These are phyloP conservation scores for Pisolithus tinctorius DNA, from an alignment of 768 basidiomycete genomes.

Conservation along the genomic window DNA sequence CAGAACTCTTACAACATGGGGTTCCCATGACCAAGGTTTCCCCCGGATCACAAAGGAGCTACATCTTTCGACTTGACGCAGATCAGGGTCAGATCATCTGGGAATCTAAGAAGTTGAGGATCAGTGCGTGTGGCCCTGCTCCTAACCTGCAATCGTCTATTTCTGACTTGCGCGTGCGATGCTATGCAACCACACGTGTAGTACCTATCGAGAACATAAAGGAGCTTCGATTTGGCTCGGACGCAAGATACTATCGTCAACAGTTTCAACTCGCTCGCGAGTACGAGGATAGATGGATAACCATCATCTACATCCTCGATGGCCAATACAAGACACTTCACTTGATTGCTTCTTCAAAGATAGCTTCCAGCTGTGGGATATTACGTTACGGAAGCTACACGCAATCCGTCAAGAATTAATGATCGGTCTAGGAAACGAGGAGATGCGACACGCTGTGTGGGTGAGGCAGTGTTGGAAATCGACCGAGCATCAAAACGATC, in stretches of 20 bases:
- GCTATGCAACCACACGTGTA: conserved; percentile 22
- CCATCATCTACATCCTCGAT: conserved; percentile 74
- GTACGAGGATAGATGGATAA: conserved; percentile 72
- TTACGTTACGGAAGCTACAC: conserved; percentile 56
- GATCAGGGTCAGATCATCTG: conserved; percentile 79
- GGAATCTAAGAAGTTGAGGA: conserved; percentile 63
- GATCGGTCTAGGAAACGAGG: conserved; percentile 56
- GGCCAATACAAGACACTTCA: conserved; percentile 83
- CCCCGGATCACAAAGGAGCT: conserved; percentile 64
- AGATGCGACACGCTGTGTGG: conserved; percentile 66
- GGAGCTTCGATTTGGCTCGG: conserved; percentile 71
- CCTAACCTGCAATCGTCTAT: neutral
- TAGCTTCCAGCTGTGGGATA: conserved; percentile 57
- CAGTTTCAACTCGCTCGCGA: conserved; percentile 60
- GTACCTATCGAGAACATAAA: conserved; percentile 85
- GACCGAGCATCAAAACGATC: conserved; percentile 55
- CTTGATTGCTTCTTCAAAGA: conserved; percentile 64
- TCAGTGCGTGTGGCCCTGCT: conserved; percentile 38
- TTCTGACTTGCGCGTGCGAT: neutral
- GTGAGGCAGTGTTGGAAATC: conserved; percentile 79
- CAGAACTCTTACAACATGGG: conserved; percentile 52
- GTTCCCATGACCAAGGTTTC: conserved; percentile 81
- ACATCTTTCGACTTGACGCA: conserved; percentile 65
- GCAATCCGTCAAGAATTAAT: conserved; percentile 64
- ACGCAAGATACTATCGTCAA: conserved; percentile 64